A percentile compares a stretch with the other conserved stretches of the same genome.
Evolutionary conservation across 2,329 filamentous ascomycete species (phyloP).

Genomic region (Fusarium aywerte): DNA sequence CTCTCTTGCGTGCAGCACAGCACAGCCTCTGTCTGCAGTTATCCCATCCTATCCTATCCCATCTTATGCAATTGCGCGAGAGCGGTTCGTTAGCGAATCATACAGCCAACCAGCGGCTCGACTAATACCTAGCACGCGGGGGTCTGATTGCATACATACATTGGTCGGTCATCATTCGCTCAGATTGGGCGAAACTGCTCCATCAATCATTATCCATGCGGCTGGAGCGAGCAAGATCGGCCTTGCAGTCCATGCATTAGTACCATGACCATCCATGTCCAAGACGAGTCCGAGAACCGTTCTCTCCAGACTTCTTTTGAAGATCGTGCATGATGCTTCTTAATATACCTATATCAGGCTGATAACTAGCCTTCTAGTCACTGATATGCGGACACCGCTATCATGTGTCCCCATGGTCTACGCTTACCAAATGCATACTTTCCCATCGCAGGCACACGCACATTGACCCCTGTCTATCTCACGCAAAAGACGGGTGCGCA

Average conservation of each 20-base stretch:
- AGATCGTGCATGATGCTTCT: not conserved
- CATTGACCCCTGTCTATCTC: constrained; percentile 1
- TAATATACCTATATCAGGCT: not conserved
- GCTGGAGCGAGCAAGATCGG: constrained; percentile 32
- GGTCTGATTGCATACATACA: constrained; percentile 14
- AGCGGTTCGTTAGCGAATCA: constrained; percentile 13
- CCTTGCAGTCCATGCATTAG: constrained; percentile 30
- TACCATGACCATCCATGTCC: not conserved
- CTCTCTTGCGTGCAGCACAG: constrained; percentile 5
- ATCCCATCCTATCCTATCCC: not conserved
- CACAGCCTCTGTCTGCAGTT: constrained; percentile 21
- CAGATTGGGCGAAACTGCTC: constrained; percentile 19
- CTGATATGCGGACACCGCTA: not conserved
- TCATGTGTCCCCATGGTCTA: not conserved
- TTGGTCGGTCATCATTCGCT: not conserved
- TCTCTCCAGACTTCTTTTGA: not conserved
- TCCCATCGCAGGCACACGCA: constrained; percentile 3
- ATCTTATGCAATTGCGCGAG: constrained; percentile 12
- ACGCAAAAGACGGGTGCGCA: not conserved
- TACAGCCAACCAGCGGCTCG: constrained; percentile 15
- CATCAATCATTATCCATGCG: constrained; percentile 26
- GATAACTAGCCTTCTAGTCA: not conserved
- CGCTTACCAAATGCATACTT: not conserved
- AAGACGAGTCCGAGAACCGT: not conserved
- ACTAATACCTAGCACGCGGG: constrained; percentile 14